A percentile compares a stretch with the other conserved stretches of the same genome.
Evolutionary conservation across 2,329 filamentous ascomycete genomes (phyloP).

Genomic region (Alternaria sp.): DNA sequence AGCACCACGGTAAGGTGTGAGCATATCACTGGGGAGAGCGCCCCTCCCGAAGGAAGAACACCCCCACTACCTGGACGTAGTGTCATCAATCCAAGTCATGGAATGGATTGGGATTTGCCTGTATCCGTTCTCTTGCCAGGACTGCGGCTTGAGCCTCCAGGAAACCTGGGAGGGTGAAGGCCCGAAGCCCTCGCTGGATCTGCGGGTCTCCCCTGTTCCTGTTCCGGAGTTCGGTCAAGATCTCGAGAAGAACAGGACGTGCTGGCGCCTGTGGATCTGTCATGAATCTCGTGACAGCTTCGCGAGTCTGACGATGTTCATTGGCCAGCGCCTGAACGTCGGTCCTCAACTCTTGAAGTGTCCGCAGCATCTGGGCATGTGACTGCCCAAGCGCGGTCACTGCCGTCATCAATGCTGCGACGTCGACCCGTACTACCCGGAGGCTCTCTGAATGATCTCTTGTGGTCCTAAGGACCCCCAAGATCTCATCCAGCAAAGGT

Average conservation of each 20-base stretch:
- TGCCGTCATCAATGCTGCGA: neutral
- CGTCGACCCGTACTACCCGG: neutral
- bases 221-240: slow-evolving; percentile 17
- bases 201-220: slow-evolving; percentile 1
- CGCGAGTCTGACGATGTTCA: slow-evolving; percentile 14
- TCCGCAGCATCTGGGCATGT: slow-evolving; percentile 3
- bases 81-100: slow-evolving; percentile 26
- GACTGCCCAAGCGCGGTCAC: neutral
- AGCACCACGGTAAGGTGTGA: neutral
- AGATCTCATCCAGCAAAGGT: fast-evolving
- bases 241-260: slow-evolving; percentile 14
- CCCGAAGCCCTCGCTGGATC: slow-evolving; percentile 22
- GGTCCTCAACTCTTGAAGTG: slow-evolving; percentile 19
- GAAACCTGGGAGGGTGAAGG: slow-evolving; percentile 17
- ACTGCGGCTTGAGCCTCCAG: slow-evolving; percentile 14
- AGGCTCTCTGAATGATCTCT: neutral
- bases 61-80: slow-evolving; percentile 1
- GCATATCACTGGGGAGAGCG: neutral
- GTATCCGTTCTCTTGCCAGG: slow-evolving; percentile 23
- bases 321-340: slow-evolving; percentile 15
- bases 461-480: neutral
- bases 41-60: no score
- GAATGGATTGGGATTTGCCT: slow-evolving; percentile 24
- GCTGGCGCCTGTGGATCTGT: slow-evolving; percentile 1
- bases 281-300: slow-evolving; percentile 11